phyloP scores from a whole-genome alignment of 257 asterid species.

The Nicotiana otophora region DNA sequence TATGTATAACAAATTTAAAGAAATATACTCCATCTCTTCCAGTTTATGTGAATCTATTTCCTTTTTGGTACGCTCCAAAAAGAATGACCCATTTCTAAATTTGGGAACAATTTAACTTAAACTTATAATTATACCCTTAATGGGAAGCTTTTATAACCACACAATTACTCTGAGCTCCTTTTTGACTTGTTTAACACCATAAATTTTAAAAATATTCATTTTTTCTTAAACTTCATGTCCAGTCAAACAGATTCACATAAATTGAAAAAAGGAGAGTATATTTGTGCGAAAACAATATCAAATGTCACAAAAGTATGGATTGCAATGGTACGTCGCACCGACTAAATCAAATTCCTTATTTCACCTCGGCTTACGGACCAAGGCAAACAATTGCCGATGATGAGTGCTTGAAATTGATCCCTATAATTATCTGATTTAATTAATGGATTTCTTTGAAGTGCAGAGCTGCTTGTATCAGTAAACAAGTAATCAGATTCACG shows the following conservation, averaged over 20 bases:
- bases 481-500: not conserved
- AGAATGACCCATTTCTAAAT: too few species aligned
- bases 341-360: not conserved
- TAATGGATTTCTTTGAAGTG: not conserved
- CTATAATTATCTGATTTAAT: not conserved
- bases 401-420: not conserved
- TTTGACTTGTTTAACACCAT: too few species aligned
- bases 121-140: too few species aligned
- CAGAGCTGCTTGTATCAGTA: not conserved
- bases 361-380: not conserved
- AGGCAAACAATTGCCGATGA: not conserved
- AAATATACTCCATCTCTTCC: not conserved
- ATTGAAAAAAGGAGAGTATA: fast-evolving
- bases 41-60: too few species aligned
- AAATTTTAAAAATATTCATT: too few species aligned
- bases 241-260: too few species aligned
- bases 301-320: not conserved
- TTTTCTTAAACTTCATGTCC: too few species aligned
- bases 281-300: not conserved
- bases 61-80: too few species aligned
- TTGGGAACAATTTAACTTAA: too few species aligned
- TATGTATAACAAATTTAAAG: not conserved
- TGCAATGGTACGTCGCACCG: not conserved
- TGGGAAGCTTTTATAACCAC: too few species aligned
- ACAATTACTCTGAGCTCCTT: too few species aligned